Evolutionary conservation across 805 yeast genomes (phyloP), one percentile per base, ranked within the genome.

Genomic region (Torulaspora delbrueckii): DNA sequence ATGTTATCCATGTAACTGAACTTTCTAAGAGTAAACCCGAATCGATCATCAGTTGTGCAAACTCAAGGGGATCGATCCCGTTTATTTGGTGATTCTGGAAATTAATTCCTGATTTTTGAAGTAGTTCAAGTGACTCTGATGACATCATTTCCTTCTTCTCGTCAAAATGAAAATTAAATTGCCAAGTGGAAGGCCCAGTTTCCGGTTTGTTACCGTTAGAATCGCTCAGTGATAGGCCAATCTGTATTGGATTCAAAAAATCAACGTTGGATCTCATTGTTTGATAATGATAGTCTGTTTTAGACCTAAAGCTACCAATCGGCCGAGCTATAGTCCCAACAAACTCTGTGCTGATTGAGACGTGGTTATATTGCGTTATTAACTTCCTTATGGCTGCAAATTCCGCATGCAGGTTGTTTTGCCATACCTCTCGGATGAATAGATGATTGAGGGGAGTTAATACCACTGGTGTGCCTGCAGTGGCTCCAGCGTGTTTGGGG

Each of bases 321-420:
- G 99, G 99, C 57, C 99, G 78, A 2, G 96, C 96, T 23, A 91
- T 84, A 18, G 95, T 86, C 0, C 99, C 99, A 0, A 96, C 96
- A 61, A 93, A 89, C 65, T 93, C 98, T 38, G 95, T 89, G 56
- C 89, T 90, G 47, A 89, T 77, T 2, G 86, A 76, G 22, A 84
- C 76, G 54, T 74, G 71, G 45, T 80, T 76, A 56, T 76, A 81
- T 30, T 58, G 62, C 47, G 75, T 76, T 43, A 72, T 76, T 34
- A 81, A 71, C 42, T 75, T 74, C 51, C 89, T 73, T 41, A 85
- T 76, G 9, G 75, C 66, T 47, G 74, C 76, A 65, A 84, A 79
- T 58, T 84, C 93, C 45, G 74, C 73, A 54, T 82, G 82, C 51
- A 86, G 67, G 59, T 84, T 85, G 44, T 76, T 78, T 30, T 69